Conservation (phyloP, 352 stramenopile genomes). For the Peronospora destructor region DNA sequence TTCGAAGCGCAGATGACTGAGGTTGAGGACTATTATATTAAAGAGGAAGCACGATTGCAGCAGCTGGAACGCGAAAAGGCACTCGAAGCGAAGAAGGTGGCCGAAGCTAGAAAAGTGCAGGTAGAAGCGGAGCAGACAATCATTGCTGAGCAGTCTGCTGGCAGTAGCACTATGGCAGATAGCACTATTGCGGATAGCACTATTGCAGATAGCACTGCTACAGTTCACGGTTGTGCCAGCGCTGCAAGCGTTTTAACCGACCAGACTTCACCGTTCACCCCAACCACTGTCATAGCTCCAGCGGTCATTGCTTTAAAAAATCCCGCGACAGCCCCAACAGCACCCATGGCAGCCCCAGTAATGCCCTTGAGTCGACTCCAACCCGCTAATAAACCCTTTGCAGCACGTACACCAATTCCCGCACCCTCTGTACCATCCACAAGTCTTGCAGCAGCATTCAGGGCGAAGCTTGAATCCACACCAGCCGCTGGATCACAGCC, state of each 20-base stretch:
- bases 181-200: no score
- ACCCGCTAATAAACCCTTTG: neutral
- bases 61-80: conserved; percentile 23
- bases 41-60: conserved; percentile 29
- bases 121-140: conserved; percentile 4
- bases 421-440: neutral
- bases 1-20: conserved; percentile 33
- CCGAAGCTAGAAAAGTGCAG: conserved; percentile 17
- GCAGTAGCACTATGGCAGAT: neutral
- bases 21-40: conserved; percentile 31
- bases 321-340: neutral
- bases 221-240: neutral
- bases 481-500: neutral
- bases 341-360: neutral
- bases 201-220: no score
- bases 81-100: conserved; percentile 23
- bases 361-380: neutral
- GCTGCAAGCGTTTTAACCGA: neutral
- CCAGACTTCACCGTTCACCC: neutral
- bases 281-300: neutral
- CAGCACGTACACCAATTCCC: conserved; percentile 2
- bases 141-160: conserved; percentile 1
- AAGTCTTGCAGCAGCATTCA: conserved; percentile 2
- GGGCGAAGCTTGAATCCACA: neutral
- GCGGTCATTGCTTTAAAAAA: neutral